Evolutionary conservation across 2,329 filamentous ascomycete species (phyloP), one percentile per base, ranked within the genome.

Genomic region (Trichoderma asperellum): DNA sequence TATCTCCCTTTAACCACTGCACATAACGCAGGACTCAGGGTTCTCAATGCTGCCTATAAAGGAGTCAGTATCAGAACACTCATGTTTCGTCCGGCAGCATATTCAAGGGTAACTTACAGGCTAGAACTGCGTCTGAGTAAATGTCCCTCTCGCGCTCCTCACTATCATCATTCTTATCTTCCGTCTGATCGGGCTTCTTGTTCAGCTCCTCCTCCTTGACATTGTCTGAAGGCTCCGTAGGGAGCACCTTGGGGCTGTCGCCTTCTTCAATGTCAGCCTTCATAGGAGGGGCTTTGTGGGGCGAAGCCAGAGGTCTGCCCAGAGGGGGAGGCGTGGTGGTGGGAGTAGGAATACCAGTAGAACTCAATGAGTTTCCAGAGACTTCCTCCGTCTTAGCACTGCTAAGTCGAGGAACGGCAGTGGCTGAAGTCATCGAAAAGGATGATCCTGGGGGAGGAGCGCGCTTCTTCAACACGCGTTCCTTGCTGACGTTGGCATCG

Each of bases 1-100:
- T 12, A 21, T 8, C 43, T 18, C 27, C 47, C 12, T 61, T 81
- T 87, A 98, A 84, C 94, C 95, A 82, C 93, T 96, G 89, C 96
- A 99, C 96, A 99, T 98, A 73, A 97, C 80, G 80, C 96, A 99
- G 59, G 91, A 87, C 80, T 99, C 96, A 75, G 91, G 93, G 85
- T 98, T 97, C 79, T 98, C 94, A 80, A 99, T 98, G 83, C 94
- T 97, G 86, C 89, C 89, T 92, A 70, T 75, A 55, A 49, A 34
- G 18, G 75, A 74, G 78, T 85, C 76, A 82, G 76, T 71, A 34
- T 66, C 18, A 53, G 18, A n/a, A 43, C 29, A n/a, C 16, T 18
- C 24, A 12, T 4, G 4, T 21, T 34, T 57, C 8, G 24, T 55
- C 12, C 16, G 10, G 11, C 2, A 29, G 55, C 4, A 6, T 2